phyloP scores from a whole-genome alignment of 441 rosid genomes.

The Adansonia grandidieri region DNA sequence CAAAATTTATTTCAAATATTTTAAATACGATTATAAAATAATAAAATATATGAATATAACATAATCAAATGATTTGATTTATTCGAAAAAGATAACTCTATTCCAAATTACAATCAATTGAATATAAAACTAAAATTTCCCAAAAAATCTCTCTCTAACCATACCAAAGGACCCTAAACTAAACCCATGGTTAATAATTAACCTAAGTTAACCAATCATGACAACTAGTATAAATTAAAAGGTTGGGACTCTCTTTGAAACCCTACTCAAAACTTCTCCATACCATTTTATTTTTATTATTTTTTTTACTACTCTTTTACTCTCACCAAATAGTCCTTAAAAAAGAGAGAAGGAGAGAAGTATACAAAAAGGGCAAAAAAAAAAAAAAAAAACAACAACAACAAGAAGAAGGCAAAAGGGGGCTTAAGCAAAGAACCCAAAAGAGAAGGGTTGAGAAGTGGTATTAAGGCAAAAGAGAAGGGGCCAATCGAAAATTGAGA shows the following conservation, averaged over 20 bases:
- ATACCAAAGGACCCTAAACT: conserved; percentile 19
- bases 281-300: background rate
- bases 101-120: background rate
- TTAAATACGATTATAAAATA: too few species aligned
- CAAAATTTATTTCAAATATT: too few species aligned
- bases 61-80: too few species aligned
- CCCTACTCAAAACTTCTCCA: conserved; percentile 5
- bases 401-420: background rate
- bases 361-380: too few species aligned
- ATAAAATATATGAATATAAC: too few species aligned
- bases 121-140: background rate
- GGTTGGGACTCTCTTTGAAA: background rate
- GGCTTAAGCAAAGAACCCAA: background rate
- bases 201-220: conserved; percentile 38
- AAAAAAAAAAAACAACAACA: too few species aligned
- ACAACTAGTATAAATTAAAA: conserved; percentile 35
- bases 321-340: conserved; percentile 11
- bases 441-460: background rate
- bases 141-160: background rate
- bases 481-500: conserved; percentile 20
- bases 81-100: background rate
- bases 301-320: background rate
- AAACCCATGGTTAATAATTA: conserved; percentile 35
- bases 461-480: conserved; percentile 24
- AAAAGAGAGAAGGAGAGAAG: background rate